phyloP scores from a whole-genome alignment of 2,329 filamentous ascomycete genomes.

The Xylariales sp. region DNA sequence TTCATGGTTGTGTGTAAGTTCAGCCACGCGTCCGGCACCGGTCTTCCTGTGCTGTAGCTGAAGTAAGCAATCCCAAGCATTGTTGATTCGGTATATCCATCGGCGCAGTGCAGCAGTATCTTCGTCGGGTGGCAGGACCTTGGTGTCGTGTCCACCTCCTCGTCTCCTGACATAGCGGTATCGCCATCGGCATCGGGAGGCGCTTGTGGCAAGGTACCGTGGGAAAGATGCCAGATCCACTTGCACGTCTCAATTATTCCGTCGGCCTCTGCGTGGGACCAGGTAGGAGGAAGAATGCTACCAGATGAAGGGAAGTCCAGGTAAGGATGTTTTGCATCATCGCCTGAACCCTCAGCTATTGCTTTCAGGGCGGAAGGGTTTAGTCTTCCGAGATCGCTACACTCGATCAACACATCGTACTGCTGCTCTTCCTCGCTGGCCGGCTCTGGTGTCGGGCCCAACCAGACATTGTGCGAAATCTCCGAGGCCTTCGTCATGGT shows the following conservation, averaged over 20 bases:
- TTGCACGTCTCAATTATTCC: constrained; percentile 80
- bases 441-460: constrained; percentile 79
- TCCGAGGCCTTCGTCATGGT: constrained; percentile 86
- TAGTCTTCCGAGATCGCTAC: constrained; percentile 77
- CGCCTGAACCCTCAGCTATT: constrained; percentile 53
- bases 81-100: constrained; percentile 94
- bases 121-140: constrained; percentile 47
- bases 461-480: constrained; percentile 83
- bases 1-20: constrained; percentile 72
- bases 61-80: constrained; percentile 86
- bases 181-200: constrained; percentile 33
- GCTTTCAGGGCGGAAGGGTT: constrained; percentile 62
- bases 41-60: constrained; percentile 80
- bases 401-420: constrained; percentile 87
- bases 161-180: constrained; percentile 34
- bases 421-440: constrained; percentile 50
- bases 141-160: constrained; percentile 16
- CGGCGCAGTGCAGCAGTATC: constrained; percentile 86
- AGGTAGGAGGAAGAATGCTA: constrained; percentile 81
- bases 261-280: constrained; percentile 78
- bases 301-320: constrained; percentile 91
- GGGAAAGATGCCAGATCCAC: constrained; percentile 83
- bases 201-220: constrained; percentile 48
- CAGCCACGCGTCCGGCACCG: constrained; percentile 83
- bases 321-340: constrained; percentile 33